A percentile compares a stretch with the other conserved stretches of the same genome.
Conservation (phyloP, 345 rosid species). For the Jatropha curcas region DNA sequence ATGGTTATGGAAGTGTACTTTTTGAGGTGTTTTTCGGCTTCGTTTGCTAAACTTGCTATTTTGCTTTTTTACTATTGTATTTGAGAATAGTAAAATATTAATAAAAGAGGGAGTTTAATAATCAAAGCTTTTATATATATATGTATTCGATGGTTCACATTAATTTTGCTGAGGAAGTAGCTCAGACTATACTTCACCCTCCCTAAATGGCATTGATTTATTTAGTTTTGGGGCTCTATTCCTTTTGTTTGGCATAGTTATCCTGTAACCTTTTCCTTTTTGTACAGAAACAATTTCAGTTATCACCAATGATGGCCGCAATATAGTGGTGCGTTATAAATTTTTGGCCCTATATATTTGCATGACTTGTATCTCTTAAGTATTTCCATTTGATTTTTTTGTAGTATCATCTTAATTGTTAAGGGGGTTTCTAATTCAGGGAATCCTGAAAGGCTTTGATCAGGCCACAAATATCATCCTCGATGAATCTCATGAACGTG, state of each 20-base stretch:
- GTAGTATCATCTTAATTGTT: not conserved
- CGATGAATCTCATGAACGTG: slow-evolving; percentile 90
- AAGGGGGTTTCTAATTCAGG: slow-evolving; percentile 37
- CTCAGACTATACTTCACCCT: not conserved
- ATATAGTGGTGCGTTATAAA: slow-evolving; percentile 66
- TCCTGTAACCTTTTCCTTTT: not conserved
- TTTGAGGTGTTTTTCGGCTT: not conserved
- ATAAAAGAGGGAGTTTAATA: too few species aligned
- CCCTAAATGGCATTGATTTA: not conserved
- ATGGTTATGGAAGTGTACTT: not conserved
- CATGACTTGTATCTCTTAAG: not conserved
- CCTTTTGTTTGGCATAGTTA: not conserved
- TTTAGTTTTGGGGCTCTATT: not conserved
- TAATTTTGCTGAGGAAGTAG: not conserved
- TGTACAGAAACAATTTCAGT: slow-evolving; percentile 67
- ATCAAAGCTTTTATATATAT: too few species aligned
- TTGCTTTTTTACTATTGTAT: too few species aligned
- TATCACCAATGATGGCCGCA: slow-evolving; percentile 87
- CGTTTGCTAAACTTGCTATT: too few species aligned
- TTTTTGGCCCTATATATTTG: not conserved
- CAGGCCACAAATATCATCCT: slow-evolving; percentile 88
- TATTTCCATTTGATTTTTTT: slow-evolving; percentile 1
- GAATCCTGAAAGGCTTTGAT: slow-evolving; percentile 77
- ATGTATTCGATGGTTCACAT: not conserved
- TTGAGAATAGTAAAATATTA: too few species aligned